Evolutionary conservation across 176 grass and related monocot genomes (phyloP), one percentile per base, ranked within the genome.

Genomic region (Musa beccarii): DNA sequence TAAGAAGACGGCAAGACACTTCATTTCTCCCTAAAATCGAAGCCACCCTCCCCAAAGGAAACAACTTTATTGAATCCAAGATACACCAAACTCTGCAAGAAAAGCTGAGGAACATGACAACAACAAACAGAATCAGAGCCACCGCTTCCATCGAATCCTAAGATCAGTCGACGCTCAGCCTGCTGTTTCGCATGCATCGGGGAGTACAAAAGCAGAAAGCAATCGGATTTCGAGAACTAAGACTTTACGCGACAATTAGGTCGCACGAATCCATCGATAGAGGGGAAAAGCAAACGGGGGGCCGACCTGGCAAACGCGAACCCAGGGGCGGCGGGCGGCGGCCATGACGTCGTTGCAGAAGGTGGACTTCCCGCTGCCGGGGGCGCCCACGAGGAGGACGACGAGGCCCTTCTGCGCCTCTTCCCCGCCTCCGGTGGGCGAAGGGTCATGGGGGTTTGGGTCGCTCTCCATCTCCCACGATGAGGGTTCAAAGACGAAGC

Each of bases 331-430:
- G 66, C 52, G 77, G 51, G 87, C 73, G 65, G 68, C 75, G 9
- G 22, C 57, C 23, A 83, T 23, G 15, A 96, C 74, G 49, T 87
- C 83, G 66, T 96, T 85, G 25, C 89, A 91, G 74, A 96, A 96
- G n/a, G 93, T 90, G 65, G 89, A 86, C 87, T 96, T 96, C 76
- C 89, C 93, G 77, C 93, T 88, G 16, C 93, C 93, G 20, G 93
- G 89, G 1, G 93, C 70, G 0, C 89, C 93, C 14, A 96, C 77
- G 20, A 96, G 78, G 61, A 96, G 77, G 64, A 86, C 61, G 51
- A 90, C 1, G 57, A 61, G 57, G 57, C 14, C 17, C 57, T n/a
- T 61, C 15, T 61, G 21, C 15, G 6, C 16, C 57, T n/a, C 57
- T 61, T 61, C 14, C n/a, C 16, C 57, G 57, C 57, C 19, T 61